A percentile compares a stretch with the other conserved stretches of the same genome.
Conservation (phyloP, 202 grass and related monocot genomes). For the Sporobolus alterniflorus region DNA sequence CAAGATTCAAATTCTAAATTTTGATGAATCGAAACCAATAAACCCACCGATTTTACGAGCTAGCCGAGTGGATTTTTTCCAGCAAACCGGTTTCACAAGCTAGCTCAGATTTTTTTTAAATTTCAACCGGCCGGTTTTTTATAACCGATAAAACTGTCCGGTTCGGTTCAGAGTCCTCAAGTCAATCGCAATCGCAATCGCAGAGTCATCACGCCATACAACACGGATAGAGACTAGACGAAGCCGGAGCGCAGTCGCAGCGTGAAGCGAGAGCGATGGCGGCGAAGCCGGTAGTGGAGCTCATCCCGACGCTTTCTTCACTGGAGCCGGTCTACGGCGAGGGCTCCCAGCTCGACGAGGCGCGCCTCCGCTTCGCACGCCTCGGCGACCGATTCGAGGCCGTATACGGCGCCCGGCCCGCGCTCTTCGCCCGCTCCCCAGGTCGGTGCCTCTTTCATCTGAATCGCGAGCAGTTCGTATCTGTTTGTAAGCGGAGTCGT, state of each 20-base stretch:
- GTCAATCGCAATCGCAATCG: slow-evolving; percentile 7
- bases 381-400: slow-evolving; percentile 80
- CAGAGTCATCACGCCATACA: slow-evolving; percentile 21
- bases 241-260: not conserved
- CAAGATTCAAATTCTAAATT: no score
- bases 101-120: no score
- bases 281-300: slow-evolving; percentile 31
- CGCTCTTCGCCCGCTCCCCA: slow-evolving; percentile 83
- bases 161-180: no score
- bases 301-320: slow-evolving; percentile 65
- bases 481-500: not conserved
- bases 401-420: slow-evolving; percentile 58
- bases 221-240: slow-evolving; percentile 35
- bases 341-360: slow-evolving; percentile 76
- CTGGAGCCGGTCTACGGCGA: slow-evolving; percentile 78
- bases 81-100: no score
- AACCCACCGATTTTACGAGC: no score
- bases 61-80: no score
- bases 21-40: no score
- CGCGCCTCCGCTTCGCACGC: slow-evolving; percentile 74
- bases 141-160: no score
- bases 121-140: no score
- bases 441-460: slow-evolving; percentile 35
- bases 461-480: not conserved
- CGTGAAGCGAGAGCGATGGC: not conserved